Conservation (phyloP, 768 basidiomycete species). For the Lentinus brumalis region DNA sequence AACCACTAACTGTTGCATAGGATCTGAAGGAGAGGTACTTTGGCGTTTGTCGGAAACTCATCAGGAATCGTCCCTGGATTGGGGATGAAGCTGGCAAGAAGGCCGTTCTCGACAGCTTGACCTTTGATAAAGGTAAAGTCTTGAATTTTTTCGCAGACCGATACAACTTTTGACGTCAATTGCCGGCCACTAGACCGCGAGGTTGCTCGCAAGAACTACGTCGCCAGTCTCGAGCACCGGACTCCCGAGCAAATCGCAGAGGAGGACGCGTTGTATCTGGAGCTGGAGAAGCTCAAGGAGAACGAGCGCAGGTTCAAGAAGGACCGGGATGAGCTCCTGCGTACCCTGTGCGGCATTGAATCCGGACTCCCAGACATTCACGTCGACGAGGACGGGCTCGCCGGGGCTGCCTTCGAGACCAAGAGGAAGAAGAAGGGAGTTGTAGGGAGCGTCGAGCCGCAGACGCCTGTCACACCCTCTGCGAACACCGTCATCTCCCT, state of each 20-base stretch:
- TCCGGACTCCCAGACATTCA: constrained; percentile 78
- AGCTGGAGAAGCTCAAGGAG: constrained; percentile 94
- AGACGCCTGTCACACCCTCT: constrained; percentile 33
- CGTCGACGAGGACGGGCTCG: constrained; percentile 62
- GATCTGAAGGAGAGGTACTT: constrained; percentile 96
- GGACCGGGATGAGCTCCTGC: constrained; percentile 85
- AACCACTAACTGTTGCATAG: constrained; percentile 38
- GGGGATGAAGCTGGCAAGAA: constrained; percentile 78
- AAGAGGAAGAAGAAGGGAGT: constrained; percentile 63
- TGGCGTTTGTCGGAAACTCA: constrained; percentile 84
- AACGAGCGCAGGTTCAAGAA: constrained; percentile 85
- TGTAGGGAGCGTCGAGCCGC: constrained; percentile 32
- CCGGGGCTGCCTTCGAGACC: constrained; percentile 47
- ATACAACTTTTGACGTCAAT: not conserved
- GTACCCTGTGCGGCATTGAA: constrained; percentile 83
- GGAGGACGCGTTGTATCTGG: constrained; percentile 92
- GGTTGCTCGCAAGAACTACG: constrained; percentile 83
- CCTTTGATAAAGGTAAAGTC: constrained; percentile 83
- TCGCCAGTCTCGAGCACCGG: constrained; percentile 85
- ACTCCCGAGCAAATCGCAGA: constrained; percentile 88
- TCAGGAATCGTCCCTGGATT: constrained; percentile 81
- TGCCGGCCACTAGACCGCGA: constrained; percentile 66
- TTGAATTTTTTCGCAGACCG: not conserved
- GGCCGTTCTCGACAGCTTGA: constrained; percentile 66
- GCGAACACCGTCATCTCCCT: constrained; percentile 37